These are phyloP conservation scores for Phytophthora boehmeriae DNA, from an alignment of 352 stramenopile species.

Conservation along the genomic window DNA sequence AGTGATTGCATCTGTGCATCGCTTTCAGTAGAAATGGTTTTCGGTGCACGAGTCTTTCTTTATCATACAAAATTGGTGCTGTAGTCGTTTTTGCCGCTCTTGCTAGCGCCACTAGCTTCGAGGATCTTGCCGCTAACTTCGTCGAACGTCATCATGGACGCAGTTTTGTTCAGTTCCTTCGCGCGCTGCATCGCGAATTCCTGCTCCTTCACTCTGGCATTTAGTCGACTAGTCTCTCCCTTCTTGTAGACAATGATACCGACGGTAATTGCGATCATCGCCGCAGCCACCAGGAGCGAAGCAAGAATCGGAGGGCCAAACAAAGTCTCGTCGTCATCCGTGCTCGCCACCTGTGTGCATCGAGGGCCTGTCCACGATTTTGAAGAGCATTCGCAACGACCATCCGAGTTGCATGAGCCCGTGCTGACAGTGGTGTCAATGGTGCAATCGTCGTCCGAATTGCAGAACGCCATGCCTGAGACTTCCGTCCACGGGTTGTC, in stretches of 20 bases:
- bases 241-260: conserved; percentile 6
- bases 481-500: conserved; percentile 46
- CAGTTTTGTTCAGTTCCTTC: conserved; percentile 22
- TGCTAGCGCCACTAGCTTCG: conserved; percentile 42
- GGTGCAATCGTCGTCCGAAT: conserved; percentile 45
- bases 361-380: conserved; percentile 40
- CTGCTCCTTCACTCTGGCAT: conserved; percentile 5
- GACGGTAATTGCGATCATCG: conserved; percentile 9
- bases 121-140: conserved; percentile 13
- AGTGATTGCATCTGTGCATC: too few relatives aligned
- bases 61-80: conserved; percentile 46
- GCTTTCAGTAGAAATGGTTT: neutral
- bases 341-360: conserved; percentile 30
- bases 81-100: conserved; percentile 40
- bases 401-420: conserved; percentile 24
- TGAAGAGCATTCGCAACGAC: conserved; percentile 26
- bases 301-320: conserved; percentile 18
- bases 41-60: neutral
- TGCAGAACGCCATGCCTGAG: conserved; percentile 41
- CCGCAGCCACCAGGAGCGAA: conserved; percentile 12
- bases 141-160: conserved; percentile 23
- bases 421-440: conserved; percentile 25
- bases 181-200: conserved; percentile 9
- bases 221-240: neutral
- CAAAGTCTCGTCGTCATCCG: conserved; percentile 12